Conservation (phyloP, 2,329 filamentous ascomycete genomes). For the Fusarium haematococcum region DNA sequence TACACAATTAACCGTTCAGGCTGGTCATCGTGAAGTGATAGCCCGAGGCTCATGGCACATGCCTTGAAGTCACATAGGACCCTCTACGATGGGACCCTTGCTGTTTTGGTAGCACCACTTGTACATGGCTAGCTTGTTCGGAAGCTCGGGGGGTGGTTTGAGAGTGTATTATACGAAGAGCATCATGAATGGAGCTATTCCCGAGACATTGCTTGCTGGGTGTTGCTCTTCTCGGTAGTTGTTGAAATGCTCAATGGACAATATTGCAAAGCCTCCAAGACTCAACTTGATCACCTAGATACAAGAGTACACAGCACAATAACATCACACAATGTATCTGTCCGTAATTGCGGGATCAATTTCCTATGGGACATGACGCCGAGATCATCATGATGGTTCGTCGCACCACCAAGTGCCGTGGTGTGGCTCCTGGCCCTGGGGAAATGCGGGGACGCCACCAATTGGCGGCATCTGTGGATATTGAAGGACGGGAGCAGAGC, state of each 20-base stretch:
- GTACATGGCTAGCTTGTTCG: background rate
- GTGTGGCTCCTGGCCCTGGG: slow-evolving; percentile 29
- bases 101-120: background rate
- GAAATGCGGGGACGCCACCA: slow-evolving; percentile 40
- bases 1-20: slow-evolving; percentile 37
- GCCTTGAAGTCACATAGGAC: slow-evolving; percentile 2
- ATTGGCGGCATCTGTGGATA: slow-evolving; percentile 16
- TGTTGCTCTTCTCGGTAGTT: background rate
- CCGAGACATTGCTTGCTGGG: background rate
- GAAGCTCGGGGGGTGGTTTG: background rate
- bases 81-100: slow-evolving; percentile 2
- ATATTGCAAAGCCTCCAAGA: background rate
- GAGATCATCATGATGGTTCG: slow-evolving; percentile 31
- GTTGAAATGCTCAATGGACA: background rate
- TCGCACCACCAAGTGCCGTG: slow-evolving; percentile 20
- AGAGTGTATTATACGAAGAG: background rate
- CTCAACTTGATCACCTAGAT: background rate
- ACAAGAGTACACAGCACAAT: background rate
- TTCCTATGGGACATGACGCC: slow-evolving; percentile 23
- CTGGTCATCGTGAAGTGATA: slow-evolving; percentile 11
- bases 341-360: slow-evolving; percentile 5
- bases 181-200: background rate
- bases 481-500: slow-evolving; percentile 19
- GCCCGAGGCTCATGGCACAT: slow-evolving; percentile 11
- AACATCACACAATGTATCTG: background rate